Evolutionary conservation across 169 alveolate genomes (phyloP).

Genomic region (Pseudocohnilembus persalinus): DNA sequence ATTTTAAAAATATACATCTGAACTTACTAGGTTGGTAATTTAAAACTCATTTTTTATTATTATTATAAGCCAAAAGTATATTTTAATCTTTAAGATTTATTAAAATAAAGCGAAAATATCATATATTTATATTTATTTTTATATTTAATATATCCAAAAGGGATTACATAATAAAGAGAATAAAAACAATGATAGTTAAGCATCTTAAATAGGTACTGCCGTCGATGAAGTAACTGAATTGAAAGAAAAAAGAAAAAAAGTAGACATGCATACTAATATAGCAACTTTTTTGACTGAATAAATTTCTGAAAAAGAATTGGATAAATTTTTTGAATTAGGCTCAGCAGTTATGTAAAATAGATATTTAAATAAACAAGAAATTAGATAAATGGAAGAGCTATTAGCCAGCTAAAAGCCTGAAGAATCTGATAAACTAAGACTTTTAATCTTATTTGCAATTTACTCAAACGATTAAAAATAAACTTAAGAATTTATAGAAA

Average conservation of each 20-base stretch:
- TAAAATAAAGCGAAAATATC: no score
- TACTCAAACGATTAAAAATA: neutral
- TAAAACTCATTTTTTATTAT: no score
- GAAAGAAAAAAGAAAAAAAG: slow-evolving; percentile 11
- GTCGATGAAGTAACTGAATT: neutral
- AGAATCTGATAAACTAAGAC: neutral
- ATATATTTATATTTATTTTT: no score
- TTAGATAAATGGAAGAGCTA: slow-evolving; percentile 1
- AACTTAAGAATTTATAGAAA: neutral
- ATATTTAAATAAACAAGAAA: slow-evolving; percentile 1
- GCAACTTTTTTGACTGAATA: neutral
- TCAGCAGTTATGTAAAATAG: slow-evolving; percentile 8
- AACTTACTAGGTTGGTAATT: neutral
- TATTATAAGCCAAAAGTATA: no score
- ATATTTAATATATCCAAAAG: no score
- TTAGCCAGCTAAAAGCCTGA: neutral
- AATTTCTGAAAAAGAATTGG: slow-evolving; percentile 1
- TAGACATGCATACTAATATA: slow-evolving; percentile 12
- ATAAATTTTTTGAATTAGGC: slow-evolving; percentile 23
- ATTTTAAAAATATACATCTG: slow-evolving; percentile 3
- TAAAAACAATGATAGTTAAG: neutral
- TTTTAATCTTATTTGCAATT: neutral
- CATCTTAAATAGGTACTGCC: neutral
- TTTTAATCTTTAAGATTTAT: no score
- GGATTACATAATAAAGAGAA: no score